Base-by-base conservation (phyloP, 352 stramenopile genomes). In the Pythium brachiatum region DNA sequence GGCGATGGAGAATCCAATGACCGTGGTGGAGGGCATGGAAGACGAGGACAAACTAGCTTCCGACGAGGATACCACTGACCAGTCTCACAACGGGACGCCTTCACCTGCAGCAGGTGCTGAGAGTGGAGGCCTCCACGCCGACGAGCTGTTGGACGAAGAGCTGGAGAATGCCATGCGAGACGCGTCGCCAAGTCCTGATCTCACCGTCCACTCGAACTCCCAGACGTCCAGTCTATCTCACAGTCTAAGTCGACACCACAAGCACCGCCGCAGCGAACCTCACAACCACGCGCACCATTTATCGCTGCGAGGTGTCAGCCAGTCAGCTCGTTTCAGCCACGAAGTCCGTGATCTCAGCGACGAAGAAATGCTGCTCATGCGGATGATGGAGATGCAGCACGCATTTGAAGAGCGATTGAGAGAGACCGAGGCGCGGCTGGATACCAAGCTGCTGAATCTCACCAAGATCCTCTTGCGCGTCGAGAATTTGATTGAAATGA, bases 391-490 rank as follows among this genome's bases (percentile, higher is more conserved):
- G 20, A 78, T 92, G 62, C 78, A 92, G 50, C 75, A 76, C 16
- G 74, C 62, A 6, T 82, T 79, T n/a, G 78, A 92, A 31, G 72
- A 79, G 3, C 75, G 74, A 1, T 56, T 92, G 48, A 20, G 78
- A 23, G 81, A 88, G 54, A 87, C 79, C 1, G 83, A 92, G 58
- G 69, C 81, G 31, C 75, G 81, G 7, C 68, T 90, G n/a, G 83
- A 92, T 47, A 63, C 73, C 3, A 90, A 90, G 59, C 54, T 92
- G 4, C 73, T 86, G 57, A 76, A 83, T 48, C 61, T 92, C 15
- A 85, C 75, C 43, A 90, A 89, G 64, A 85, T 89, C 44, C 61
- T 92, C 29, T 65, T 87, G 39, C 75, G 78, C 12, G 67, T 92
- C 2, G 81, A 92, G 59, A 60, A 66, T 0, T 69, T 83, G 59